Conservation (phyloP, 2,329 filamentous ascomycete genomes). For the Botryosphaeria agaves region DNA sequence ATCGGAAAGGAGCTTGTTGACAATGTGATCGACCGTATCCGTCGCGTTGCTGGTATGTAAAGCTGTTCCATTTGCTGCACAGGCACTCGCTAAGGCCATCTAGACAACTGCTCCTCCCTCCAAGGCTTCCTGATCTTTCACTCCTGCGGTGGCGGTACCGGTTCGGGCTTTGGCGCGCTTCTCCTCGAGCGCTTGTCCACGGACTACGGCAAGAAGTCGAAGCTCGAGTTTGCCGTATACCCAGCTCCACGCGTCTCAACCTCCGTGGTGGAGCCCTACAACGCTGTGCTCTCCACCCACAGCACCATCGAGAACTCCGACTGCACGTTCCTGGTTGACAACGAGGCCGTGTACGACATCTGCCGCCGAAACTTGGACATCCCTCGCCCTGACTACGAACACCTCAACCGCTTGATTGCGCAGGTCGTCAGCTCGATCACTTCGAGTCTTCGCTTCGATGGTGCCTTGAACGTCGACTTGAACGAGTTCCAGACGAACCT, state of each 20-base stretch:
- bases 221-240: conserved; percentile 60
- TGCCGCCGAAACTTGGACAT: conserved; percentile 57
- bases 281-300: conserved; percentile 55
- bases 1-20: conserved; percentile 64
- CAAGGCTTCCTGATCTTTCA: conserved; percentile 62
- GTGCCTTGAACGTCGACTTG: conserved; percentile 55
- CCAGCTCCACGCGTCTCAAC: conserved; percentile 53
- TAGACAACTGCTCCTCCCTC: conserved; percentile 56
- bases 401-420: conserved; percentile 56
- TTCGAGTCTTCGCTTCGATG: conserved; percentile 54
- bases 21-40: conserved; percentile 50
- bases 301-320: conserved; percentile 65
- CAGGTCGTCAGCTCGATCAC: conserved; percentile 63
- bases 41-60: conserved; percentile 46
- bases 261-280: conserved; percentile 58
- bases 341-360: conserved; percentile 61
- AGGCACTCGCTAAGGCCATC: conserved; percentile 5
- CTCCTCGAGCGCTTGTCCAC: conserved; percentile 56
- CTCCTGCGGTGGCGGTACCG: conserved; percentile 57
- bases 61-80: not conserved
- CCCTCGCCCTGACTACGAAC: conserved; percentile 49
- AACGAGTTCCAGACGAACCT: conserved; percentile 68
- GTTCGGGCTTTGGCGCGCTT: conserved; percentile 55
- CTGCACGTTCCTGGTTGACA: conserved; percentile 62
- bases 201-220: conserved; percentile 62